phyloP scores from a whole-genome alignment of 106 monocot species.

The Dioscorea alata region DNA sequence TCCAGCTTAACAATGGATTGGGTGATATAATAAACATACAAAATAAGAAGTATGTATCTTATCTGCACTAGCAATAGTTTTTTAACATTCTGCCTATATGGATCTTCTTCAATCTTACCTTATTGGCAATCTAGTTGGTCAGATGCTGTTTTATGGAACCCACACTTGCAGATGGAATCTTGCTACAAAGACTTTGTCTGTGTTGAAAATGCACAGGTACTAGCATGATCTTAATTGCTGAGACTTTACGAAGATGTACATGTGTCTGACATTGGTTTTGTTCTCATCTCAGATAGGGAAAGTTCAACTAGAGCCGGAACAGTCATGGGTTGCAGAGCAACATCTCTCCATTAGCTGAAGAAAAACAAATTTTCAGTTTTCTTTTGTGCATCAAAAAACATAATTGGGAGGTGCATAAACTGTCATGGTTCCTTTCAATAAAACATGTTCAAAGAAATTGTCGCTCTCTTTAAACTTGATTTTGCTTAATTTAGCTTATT shows the following conservation, averaged over 20 bases:
- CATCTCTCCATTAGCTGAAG: conserved; percentile 34
- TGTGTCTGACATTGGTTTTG: not conserved
- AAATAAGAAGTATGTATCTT: conserved; percentile 57
- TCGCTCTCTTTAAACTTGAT: not conserved
- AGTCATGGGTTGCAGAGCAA: conserved; percentile 90
- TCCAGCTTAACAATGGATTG: conserved; percentile 84
- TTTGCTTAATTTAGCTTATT: too few relatives aligned
- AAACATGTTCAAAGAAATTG: not conserved
- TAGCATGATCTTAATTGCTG: not conserved
- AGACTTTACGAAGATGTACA: not conserved
- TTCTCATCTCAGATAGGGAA: conserved; percentile 41
- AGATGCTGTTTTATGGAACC: conserved; percentile 95
- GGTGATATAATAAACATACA: conserved; percentile 60
- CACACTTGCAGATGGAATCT: conserved; percentile 86
- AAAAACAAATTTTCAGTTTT: not conserved
- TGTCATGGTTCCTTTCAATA: not conserved
- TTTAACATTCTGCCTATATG: not conserved
- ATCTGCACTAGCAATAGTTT: not conserved
- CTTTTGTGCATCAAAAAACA: not conserved
- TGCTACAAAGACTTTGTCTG: conserved; percentile 96
- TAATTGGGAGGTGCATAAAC: not conserved
- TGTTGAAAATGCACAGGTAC: conserved; percentile 97
- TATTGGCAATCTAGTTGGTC: conserved; percentile 65
- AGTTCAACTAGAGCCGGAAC: conserved; percentile 65
- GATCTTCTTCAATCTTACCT: not conserved